These are phyloP conservation scores for Chlorella sp. DNA, from an alignment of 139 green algal genomes.

Conservation along the genomic window DNA sequence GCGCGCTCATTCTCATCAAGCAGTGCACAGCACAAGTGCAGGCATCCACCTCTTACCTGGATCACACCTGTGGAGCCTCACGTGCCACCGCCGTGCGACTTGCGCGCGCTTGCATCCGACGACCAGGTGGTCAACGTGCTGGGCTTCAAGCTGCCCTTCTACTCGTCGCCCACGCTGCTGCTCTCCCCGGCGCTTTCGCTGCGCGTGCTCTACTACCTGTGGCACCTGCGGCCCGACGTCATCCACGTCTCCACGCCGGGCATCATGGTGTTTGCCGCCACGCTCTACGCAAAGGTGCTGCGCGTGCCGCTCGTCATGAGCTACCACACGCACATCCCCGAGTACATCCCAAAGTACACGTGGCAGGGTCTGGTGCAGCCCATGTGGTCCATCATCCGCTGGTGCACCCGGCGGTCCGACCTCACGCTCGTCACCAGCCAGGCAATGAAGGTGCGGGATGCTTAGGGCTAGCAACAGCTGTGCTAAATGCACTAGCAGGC, in stretches of 20 bases:
- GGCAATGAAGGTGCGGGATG: conserved; percentile 49
- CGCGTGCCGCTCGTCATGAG: conserved; percentile 83
- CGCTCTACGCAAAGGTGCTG: conserved; percentile 87
- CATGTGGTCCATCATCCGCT: conserved; percentile 90
- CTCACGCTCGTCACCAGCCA: conserved; percentile 67
- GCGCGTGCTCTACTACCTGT: conserved; percentile 46
- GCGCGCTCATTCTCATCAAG: no score
- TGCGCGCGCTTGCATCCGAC: neutral
- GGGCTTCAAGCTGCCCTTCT: conserved; percentile 66
- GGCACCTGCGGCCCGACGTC: conserved; percentile 44
- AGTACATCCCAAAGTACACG: conserved; percentile 83
- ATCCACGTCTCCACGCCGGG: conserved; percentile 84
- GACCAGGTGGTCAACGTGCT: conserved; percentile 53
- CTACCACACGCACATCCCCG: conserved; percentile 98
- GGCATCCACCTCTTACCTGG: no score
- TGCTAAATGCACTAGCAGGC: no score
- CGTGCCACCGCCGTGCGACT: neutral
- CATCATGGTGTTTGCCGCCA: conserved; percentile 78
- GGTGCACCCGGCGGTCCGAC: conserved; percentile 62
- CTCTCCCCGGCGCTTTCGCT: conserved; percentile 65
- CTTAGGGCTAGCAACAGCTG: no score
- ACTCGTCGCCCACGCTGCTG: conserved; percentile 63
- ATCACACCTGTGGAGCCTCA: no score
- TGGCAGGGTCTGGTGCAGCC: conserved; percentile 66
- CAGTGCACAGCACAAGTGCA: no score